Evolutionary conservation across 495 filamentous ascomycete genomes (phyloP).

Genomic region (Aspergillus nidulans): DNA sequence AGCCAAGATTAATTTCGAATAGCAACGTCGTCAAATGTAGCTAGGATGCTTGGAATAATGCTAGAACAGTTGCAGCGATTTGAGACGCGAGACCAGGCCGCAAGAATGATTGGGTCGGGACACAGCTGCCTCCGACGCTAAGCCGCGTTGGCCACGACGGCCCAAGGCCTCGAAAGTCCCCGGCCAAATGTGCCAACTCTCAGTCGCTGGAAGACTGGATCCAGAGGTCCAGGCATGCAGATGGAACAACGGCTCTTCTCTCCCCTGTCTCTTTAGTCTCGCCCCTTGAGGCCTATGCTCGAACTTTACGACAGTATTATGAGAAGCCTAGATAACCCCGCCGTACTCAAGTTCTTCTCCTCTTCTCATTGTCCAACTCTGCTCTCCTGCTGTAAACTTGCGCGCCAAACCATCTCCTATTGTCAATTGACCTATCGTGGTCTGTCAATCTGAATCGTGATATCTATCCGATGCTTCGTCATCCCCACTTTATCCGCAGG

Average conservation of each 20-base stretch:
- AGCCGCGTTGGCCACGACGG: neutral
- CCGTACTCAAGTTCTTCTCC: slow-evolving; percentile 7
- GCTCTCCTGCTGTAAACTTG: neutral
- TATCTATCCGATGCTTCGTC: slow-evolving; percentile 8
- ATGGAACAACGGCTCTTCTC: slow-evolving; percentile 12
- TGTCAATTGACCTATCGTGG: slow-evolving; percentile 10
- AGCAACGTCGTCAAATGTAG: neutral
- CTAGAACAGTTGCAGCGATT: neutral
- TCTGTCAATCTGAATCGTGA: neutral
- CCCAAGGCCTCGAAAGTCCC: neutral
- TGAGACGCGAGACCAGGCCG: neutral
- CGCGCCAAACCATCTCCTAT: slow-evolving; percentile 2
- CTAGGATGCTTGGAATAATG: neutral
- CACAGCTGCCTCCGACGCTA: neutral
- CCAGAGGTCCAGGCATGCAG: slow-evolving; percentile 8
- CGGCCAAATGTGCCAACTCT: neutral
- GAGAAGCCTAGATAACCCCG: slow-evolving; percentile 13
- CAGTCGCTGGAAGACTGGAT: slow-evolving; percentile 2
- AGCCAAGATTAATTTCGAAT: neutral
- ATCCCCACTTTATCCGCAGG: slow-evolving; percentile 14
- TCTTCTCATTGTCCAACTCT: slow-evolving; percentile 1
- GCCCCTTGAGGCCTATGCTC: slow-evolving; percentile 17
- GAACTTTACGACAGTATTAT: slow-evolving; percentile 10
- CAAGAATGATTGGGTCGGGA: slow-evolving; percentile 9
- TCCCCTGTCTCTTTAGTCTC: slow-evolving; percentile 7